Conservation (phyloP, 177 flowering plant species). For the Vitis hybrid region DNA sequence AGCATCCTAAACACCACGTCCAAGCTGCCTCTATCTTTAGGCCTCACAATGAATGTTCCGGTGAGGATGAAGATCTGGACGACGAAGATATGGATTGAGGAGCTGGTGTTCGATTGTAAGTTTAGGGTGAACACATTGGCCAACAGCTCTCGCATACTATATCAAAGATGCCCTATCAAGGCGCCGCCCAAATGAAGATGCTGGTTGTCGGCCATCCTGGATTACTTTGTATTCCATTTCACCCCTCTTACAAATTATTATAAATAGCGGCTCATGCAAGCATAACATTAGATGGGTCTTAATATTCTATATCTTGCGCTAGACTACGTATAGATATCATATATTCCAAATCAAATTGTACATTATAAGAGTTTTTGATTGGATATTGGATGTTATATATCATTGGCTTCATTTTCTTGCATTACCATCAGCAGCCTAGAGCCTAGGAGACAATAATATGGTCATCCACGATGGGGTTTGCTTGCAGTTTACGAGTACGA, state of each 20-base stretch:
- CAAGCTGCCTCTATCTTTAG: slow-evolving; percentile 9
- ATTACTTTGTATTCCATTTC: background rate
- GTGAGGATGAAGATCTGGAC: slow-evolving; percentile 15
- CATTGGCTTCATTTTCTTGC: too few species aligned
- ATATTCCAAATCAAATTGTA: too few species aligned
- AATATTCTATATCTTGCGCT: too few species aligned
- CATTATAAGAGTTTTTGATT: too few species aligned
- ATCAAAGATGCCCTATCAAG: slow-evolving; percentile 29
- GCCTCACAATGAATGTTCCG: slow-evolving; percentile 18
- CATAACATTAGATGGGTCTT: too few species aligned
- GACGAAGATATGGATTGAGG: slow-evolving; percentile 10
- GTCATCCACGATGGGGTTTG: too few species aligned
- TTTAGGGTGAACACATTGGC: slow-evolving; percentile 31
- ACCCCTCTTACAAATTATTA: background rate
- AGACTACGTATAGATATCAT: too few species aligned
- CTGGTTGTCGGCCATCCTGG: background rate
- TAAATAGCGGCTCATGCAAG: background rate
- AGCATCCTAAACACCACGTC: slow-evolving; percentile 16
- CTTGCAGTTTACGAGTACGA: too few species aligned
- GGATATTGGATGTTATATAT: too few species aligned
- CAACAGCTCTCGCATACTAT: slow-evolving; percentile 15
- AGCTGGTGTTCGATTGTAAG: slow-evolving; percentile 25
- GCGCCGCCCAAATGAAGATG: background rate
- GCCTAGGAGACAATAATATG: too few species aligned
- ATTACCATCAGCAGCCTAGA: too few species aligned